A percentile compares a stretch with the other conserved stretches of the same genome.
These are phyloP conservation scores for Cercospora zeae-maydis DNA, from an alignment of 2,329 filamentous ascomycete species.

Conservation along the genomic window DNA sequence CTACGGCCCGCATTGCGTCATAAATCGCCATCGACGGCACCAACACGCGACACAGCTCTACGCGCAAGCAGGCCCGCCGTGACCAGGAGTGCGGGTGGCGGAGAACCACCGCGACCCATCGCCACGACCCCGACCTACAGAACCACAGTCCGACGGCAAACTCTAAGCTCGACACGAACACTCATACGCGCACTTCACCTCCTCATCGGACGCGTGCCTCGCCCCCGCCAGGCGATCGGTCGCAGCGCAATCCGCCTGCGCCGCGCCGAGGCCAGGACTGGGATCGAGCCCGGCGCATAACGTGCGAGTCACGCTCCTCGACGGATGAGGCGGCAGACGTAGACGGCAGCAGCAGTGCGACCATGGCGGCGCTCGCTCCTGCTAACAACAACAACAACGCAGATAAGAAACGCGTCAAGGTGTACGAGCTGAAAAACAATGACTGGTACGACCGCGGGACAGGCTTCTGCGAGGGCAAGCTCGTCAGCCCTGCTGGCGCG, in stretches of 20 bases:
- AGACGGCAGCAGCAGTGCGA: constrained; percentile 23
- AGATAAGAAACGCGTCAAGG: constrained; percentile 75
- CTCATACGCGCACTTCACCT: constrained; percentile 4
- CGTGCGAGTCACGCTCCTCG: constrained; percentile 11
- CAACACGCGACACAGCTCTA: constrained; percentile 7
- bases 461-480: constrained; percentile 82
- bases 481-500: constrained; percentile 49
- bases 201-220: constrained; percentile 4
- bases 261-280: constrained; percentile 2
- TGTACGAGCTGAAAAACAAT: constrained; percentile 97
- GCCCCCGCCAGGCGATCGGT: constrained; percentile 8
- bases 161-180: background rate
- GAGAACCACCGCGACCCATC: constrained; percentile 4
- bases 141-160: constrained; percentile 7
- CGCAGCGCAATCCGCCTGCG: constrained; percentile 8
- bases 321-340: constrained; percentile 24
- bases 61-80: background rate
- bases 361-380: constrained; percentile 35
- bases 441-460: constrained; percentile 99
- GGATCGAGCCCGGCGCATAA: constrained; percentile 16
- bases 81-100: background rate
- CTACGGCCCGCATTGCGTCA: constrained; percentile 12
- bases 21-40: background rate
- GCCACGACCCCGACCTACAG: constrained; percentile 13
- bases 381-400: constrained; percentile 40